A percentile compares a stretch with the other conserved stretches of the same genome.
Conservation (phyloP, 148 eudicot species). For the Chenopodium formosanum region DNA sequence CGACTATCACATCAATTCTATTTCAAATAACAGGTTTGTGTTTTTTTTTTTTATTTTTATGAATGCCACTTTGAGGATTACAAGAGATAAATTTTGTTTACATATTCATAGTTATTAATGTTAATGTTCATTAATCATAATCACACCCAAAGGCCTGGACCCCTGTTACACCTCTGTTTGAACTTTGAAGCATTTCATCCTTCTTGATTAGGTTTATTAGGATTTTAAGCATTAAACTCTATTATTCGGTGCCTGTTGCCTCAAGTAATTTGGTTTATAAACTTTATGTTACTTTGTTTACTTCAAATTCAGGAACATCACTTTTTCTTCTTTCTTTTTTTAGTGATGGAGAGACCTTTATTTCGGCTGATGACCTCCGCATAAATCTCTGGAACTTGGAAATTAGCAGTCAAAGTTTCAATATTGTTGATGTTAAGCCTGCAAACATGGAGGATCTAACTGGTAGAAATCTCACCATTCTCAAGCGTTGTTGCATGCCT, state of each 20-base stretch:
- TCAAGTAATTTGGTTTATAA: neutral
- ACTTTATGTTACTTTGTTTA: conserved; percentile 15
- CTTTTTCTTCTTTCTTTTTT: conserved; percentile 18
- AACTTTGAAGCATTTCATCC: neutral
- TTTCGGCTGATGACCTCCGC: conserved; percentile 84
- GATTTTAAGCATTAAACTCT: neutral
- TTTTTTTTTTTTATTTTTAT: neutral
- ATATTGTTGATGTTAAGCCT: conserved; percentile 80
- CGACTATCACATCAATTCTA: conserved; percentile 77
- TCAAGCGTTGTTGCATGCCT: conserved; percentile 2
- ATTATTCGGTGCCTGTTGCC: neutral
- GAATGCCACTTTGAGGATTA: neutral
- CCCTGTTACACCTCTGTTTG: neutral
- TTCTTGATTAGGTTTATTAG: neutral
- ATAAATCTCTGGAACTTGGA: conserved; percentile 85
- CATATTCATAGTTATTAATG: neutral
- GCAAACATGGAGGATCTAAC: conserved; percentile 83
- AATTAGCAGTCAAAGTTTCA: conserved; percentile 80
- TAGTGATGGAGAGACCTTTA: conserved; percentile 84
- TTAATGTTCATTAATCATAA: neutral
- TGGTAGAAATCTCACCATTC: conserved; percentile 39
- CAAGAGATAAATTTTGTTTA: neutral
- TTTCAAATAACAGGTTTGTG: conserved; percentile 69
- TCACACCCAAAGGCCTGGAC: neutral
- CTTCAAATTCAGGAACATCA: neutral